Base-by-base conservation (phyloP, 2,329 filamentous ascomycete species). In the Nigrospora oryzae region DNA sequence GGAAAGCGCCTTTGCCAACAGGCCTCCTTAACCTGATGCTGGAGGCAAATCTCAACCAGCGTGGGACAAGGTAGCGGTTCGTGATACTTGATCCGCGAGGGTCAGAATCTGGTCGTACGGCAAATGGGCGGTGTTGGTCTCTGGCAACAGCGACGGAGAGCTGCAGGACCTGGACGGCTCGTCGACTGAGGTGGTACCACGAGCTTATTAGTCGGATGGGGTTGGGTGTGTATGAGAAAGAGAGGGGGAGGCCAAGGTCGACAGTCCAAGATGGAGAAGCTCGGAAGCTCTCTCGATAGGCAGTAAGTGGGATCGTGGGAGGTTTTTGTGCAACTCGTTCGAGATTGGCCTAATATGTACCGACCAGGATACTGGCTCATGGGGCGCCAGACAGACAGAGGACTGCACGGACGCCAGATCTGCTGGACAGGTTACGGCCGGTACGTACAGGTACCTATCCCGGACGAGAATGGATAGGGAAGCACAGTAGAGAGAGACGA, bases 31-130 rank as follows among this genome's bases (percentile, higher is more conserved):
- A 10, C 39, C 16, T 33, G 39, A 33, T n/a, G 16, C 23, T 41
- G 34, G 39, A 33, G 39, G 30, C 39, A 19, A 41, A 34, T 34
- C 34, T 33, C 31, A 41, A 58, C 54, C 56, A 61, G 51, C 53
- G 71, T 74, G 60, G 63, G 68, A 75, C 72, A 67, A 68, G 68
- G 69, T 69, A 67, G 65, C 70, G 68, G 67, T 69, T 64, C 60
- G 70, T 71, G 65, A 69, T 69, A 74, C 70, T 68, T 57, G 63
- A 59, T 66, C 59, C 67, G 64, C 63, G 64, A 62, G 66, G 62
- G 63, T 65, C 65, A 51, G 63, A 61, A 59, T 61, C 59, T 59
- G 63, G 71, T 74, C 58, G 65, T 67, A 75, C 72, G 59, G 60
- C 66, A 71, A 71, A 64, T 66, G 64, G 68, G 64, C 63, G 66